Evolutionary conservation across 2,329 filamentous ascomycete species (phyloP).

Genomic region (Elsinoe batatas): DNA sequence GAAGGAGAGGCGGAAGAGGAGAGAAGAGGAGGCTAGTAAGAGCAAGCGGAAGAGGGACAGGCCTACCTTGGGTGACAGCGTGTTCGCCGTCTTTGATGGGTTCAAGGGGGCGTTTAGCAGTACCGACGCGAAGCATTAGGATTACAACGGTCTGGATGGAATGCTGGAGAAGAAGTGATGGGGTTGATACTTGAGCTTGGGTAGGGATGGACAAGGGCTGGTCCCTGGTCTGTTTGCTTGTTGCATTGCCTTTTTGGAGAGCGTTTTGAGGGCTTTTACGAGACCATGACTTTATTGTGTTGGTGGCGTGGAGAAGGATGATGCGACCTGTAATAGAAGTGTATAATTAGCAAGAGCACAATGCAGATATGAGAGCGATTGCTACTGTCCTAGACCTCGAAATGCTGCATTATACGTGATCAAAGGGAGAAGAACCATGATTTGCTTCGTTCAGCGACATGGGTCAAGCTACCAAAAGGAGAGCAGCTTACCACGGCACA

Average conservation of each 20-base stretch:
- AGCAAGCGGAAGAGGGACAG: not conserved
- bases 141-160: constrained; percentile 11
- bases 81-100: constrained; percentile 7
- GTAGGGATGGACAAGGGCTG: not conserved
- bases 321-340: too few relatives aligned
- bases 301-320: too few relatives aligned
- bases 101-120: constrained; percentile 5
- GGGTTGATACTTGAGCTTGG: not conserved
- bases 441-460: too few relatives aligned
- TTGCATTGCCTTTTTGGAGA: not conserved
- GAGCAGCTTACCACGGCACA: too few relatives aligned
- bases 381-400: too few relatives aligned
- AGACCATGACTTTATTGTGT: not conserved
- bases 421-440: too few relatives aligned
- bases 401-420: too few relatives aligned
- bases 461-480: too few relatives aligned
- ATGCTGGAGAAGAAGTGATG: not conserved
- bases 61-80: constrained; percentile 5
- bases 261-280: not conserved
- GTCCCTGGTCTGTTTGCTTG: too few relatives aligned
- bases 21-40: not conserved
- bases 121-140: constrained; percentile 5
- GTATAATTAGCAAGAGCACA: too few relatives aligned
- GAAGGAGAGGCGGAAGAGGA: constrained; percentile 1
- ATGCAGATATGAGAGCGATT: too few relatives aligned